Evolutionary conservation across 1,139 yeast genomes (phyloP), one percentile per base, ranked within the genome.

Genomic region (Nadsonia starkeyi-henricii): DNA sequence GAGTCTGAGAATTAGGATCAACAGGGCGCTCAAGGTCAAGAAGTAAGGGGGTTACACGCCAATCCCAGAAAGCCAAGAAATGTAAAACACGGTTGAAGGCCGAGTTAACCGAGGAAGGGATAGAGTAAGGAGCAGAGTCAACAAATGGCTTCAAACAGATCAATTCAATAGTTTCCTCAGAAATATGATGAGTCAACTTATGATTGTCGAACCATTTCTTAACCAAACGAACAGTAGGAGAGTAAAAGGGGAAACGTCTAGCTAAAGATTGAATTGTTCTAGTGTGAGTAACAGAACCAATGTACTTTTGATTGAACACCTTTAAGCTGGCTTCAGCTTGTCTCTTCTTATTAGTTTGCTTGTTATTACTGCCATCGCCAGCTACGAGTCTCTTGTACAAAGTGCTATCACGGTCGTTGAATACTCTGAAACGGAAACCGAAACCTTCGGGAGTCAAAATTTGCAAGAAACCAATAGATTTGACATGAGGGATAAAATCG

Each of bases 31-130:
- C 79, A 18, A 85, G 69, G 59, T 89, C 96, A 55, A 91, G 68
- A 50, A 89, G 75, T 54, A 91, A 67, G 1, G 95, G 83, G 46
- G 81, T 88, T 54, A 84, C 94, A 58, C 78, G 81, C 98, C 98
- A 91, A 63, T 91, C 89, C 98, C 98, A 93, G 43, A 68, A 67
- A 17, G 95, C 75, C 44, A 91, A 65, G 58, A 82, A 85, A 47
- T 75, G 72, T 44, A 93, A 64, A 20, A 81, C 74, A 52, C 93
- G 81, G 52, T 85, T 70, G 60, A 91, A 86, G 15, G 96, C 98
- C 51, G 81, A 74, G 54, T 78, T 81, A 8, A 82, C 79, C 45
- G 93, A 80, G 46, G 82, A 77, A 2, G 98, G 97, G 2, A 78
- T 73, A 1, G 78, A 72, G 64, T 75, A 88, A 23, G 96, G 95